These are phyloP conservation scores for Marasmius tenuissimus DNA, from an alignment of 1,284 basidiomycete genomes.

Conservation along the genomic window DNA sequence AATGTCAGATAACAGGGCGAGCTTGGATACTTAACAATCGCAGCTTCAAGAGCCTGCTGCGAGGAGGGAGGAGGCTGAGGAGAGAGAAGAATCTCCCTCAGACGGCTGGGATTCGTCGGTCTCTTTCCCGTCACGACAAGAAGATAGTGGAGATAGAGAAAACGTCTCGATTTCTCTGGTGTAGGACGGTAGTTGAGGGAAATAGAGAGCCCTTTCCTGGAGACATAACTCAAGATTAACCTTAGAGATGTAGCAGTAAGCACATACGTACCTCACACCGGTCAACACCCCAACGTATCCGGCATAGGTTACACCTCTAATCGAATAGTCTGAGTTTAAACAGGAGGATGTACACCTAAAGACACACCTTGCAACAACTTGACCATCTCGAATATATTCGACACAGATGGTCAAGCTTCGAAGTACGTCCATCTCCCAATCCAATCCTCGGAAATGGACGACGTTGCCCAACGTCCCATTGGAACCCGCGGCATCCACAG, in stretches of 20 bases:
- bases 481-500: constrained; percentile 15
- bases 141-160: constrained; percentile 18
- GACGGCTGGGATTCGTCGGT: constrained; percentile 28
- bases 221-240: background rate
- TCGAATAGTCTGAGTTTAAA: background rate
- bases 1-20: constrained; percentile 34
- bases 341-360: too few relatives aligned
- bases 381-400: constrained; percentile 29
- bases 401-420: constrained; percentile 30
- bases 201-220: constrained; percentile 30
- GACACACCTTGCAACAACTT: constrained; percentile 30
- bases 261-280: constrained; percentile 22
- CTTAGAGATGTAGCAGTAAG: background rate
- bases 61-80: constrained; percentile 24
- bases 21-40: constrained; percentile 17
- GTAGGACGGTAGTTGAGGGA: constrained; percentile 33
- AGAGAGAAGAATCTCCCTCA: constrained; percentile 29
- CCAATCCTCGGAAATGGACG: constrained; percentile 35
- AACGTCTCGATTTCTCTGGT: constrained; percentile 17
- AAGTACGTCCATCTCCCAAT: constrained; percentile 36
- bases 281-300: constrained; percentile 36
- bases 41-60: constrained; percentile 12
- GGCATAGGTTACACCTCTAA: constrained; percentile 30
- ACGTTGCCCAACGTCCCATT: constrained; percentile 18
- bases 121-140: constrained; percentile 28